Evolutionary conservation across 176 grass and related monocot genomes (phyloP).

Genomic region (Carex cristatella): DNA sequence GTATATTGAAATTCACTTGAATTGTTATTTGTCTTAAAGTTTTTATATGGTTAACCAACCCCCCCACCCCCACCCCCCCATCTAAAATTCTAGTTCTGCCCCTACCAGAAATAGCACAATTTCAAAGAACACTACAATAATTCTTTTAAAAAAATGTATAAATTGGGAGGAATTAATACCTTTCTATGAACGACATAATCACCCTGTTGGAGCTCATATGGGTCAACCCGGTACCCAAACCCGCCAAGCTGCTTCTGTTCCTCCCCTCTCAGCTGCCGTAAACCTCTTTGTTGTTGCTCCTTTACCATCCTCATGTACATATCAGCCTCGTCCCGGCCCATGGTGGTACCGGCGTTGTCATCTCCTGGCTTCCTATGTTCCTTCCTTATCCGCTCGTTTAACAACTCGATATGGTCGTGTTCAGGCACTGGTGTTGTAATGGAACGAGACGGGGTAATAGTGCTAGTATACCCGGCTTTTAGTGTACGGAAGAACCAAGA

Average conservation of each 20-base stretch:
- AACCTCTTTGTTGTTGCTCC: slow-evolving; percentile 19
- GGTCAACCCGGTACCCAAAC: slow-evolving; percentile 78
- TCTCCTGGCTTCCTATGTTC: slow-evolving; percentile 34
- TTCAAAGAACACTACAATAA: background rate
- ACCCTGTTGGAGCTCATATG: slow-evolving; percentile 54
- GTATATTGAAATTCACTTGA: too few species aligned
- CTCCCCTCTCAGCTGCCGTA: slow-evolving; percentile 21
- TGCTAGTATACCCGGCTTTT: slow-evolving; percentile 7
- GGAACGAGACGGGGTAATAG: slow-evolving; percentile 2
- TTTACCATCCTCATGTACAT: slow-evolving; percentile 19
- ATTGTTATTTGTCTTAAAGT: too few species aligned
- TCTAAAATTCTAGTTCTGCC: too few species aligned
- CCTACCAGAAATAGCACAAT: background rate
- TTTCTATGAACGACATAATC: slow-evolving; percentile 96
- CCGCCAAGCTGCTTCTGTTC: slow-evolving; percentile 35
- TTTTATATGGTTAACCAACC: too few species aligned
- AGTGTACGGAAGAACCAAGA: slow-evolving; percentile 14
- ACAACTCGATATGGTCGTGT: slow-evolving; percentile 50
- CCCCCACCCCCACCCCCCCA: too few species aligned
- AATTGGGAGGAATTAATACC: background rate
- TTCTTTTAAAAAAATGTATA: background rate
- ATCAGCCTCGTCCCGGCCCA: slow-evolving; percentile 60
- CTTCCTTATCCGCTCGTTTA: slow-evolving; percentile 59
- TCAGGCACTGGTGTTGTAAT: slow-evolving; percentile 26
- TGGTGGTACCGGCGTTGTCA: background rate